phyloP scores from a whole-genome alignment of 2,329 filamentous ascomycete species.

The Pseudocercospora musae region DNA sequence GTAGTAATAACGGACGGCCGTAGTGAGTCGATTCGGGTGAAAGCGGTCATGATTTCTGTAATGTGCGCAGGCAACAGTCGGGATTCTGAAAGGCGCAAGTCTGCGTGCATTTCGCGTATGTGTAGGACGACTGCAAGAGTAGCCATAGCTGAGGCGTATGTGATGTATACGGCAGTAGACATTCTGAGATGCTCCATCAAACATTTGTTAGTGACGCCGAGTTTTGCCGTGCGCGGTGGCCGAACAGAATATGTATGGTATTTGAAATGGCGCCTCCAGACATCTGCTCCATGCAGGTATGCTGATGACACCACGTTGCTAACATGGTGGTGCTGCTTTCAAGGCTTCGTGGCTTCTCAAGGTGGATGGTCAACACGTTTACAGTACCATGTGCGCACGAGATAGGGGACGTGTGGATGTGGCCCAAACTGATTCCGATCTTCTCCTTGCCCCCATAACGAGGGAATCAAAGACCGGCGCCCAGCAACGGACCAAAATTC shows the following conservation, averaged over 20 bases:
- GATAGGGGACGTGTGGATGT: constrained; percentile 40
- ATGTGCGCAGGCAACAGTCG: too few relatives aligned
- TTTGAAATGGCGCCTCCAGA: neutral
- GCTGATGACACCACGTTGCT: neutral
- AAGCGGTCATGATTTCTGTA: too few relatives aligned
- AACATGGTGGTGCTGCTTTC: neutral
- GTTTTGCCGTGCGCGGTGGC: neutral
- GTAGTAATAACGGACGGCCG: too few relatives aligned
- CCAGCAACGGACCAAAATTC: constrained; percentile 64
- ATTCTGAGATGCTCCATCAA: neutral
- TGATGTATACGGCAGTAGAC: too few relatives aligned
- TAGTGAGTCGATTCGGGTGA: too few relatives aligned
- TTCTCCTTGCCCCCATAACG: constrained; percentile 63
- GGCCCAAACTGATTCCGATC: constrained; percentile 71
- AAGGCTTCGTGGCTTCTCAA: neutral
- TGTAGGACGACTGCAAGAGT: too few relatives aligned
- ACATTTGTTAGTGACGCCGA: too few relatives aligned
- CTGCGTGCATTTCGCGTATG: too few relatives aligned
- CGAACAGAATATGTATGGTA: too few relatives aligned
- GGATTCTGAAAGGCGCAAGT: too few relatives aligned
- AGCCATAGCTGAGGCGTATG: too few relatives aligned
- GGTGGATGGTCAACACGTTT: neutral
- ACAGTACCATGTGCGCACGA: neutral
- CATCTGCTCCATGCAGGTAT: neutral
- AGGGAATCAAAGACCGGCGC: constrained; percentile 68